phyloP scores from a whole-genome alignment of 2,329 filamentous ascomycete species.

The Diaporthe nobilis region DNA sequence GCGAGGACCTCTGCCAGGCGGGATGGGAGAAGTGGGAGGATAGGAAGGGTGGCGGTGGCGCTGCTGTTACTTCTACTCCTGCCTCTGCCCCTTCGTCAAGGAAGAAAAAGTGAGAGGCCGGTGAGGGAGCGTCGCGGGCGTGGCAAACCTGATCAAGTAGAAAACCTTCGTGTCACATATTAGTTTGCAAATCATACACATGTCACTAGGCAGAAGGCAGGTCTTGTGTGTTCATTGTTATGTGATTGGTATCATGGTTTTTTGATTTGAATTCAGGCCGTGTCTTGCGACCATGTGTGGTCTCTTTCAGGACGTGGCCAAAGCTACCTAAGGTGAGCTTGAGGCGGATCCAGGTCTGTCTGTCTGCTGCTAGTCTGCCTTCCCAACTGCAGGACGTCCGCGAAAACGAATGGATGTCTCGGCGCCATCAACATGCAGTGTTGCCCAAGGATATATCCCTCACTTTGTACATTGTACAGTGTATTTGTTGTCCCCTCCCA shows the following conservation, averaged over 20 bases:
- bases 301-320: background rate
- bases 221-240: background rate
- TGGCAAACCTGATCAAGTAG: background rate
- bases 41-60: slow-evolving; percentile 51
- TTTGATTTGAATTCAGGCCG: slow-evolving; percentile 21
- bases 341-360: slow-evolving; percentile 2
- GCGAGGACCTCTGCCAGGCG: slow-evolving; percentile 90
- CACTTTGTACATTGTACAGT: slow-evolving; percentile 20
- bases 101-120: slow-evolving; percentile 52
- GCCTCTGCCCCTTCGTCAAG: slow-evolving; percentile 44
- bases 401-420: slow-evolving; percentile 36
- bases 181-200: background rate
- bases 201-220: background rate
- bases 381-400: background rate
- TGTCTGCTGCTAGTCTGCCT: slow-evolving; percentile 21
- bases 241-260: background rate
- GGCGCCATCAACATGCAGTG: slow-evolving; percentile 31
- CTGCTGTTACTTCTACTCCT: slow-evolving; percentile 19
- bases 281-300: background rate
- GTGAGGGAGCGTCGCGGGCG: no score
- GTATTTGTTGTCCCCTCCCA: background rate
- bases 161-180: background rate
- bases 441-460: slow-evolving; percentile 37
- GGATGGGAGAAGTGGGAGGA: slow-evolving; percentile 95
- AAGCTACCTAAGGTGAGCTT: slow-evolving; percentile 31